These are phyloP conservation scores for Moniliella sp. DNA, from an alignment of 1,284 basidiomycete genomes.

Conservation along the genomic window DNA sequence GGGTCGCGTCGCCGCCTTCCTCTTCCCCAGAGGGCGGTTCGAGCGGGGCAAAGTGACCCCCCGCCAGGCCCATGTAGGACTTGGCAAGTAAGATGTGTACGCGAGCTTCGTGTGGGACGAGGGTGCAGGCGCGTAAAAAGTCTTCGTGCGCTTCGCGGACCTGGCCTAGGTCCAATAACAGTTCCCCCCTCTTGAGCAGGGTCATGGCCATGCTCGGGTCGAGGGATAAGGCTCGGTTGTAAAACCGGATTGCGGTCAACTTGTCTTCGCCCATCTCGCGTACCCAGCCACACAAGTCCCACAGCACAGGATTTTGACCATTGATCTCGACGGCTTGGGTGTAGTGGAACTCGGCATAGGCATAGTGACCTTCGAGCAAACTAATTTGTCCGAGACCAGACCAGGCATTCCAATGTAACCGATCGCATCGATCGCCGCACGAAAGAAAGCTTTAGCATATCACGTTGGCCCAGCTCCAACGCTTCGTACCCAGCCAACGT, in stretches of 20 bases:
- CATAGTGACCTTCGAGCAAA: slow-evolving; percentile 12
- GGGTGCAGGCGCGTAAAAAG: slow-evolving; percentile 13
- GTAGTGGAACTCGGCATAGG: slow-evolving; percentile 17
- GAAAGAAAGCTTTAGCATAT: slow-evolving; percentile 21
- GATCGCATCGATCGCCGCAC: slow-evolving; percentile 21
- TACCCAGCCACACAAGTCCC: slow-evolving; percentile 23
- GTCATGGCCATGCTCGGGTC: slow-evolving; percentile 9
- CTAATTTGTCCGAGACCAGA: slow-evolving; percentile 24
- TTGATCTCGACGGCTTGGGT: slow-evolving; percentile 18
- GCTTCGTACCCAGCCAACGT: slow-evolving; percentile 30
- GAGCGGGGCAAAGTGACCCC: slow-evolving; percentile 13
- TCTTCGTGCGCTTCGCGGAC: slow-evolving; percentile 14
- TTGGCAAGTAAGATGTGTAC: slow-evolving; percentile 26
- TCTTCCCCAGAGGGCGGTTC: background rate
- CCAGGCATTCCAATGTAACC: slow-evolving; percentile 29
- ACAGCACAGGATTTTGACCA: slow-evolving; percentile 15
- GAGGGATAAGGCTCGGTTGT: slow-evolving; percentile 6
- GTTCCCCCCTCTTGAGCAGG: slow-evolving; percentile 6
- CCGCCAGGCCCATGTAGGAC: slow-evolving; percentile 27
- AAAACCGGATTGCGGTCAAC: slow-evolving; percentile 7
- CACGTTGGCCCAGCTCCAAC: slow-evolving; percentile 17
- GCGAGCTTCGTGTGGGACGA: slow-evolving; percentile 21
- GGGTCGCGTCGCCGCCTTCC: background rate
- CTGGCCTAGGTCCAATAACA: slow-evolving; percentile 3
- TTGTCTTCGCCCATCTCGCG: slow-evolving; percentile 2